A percentile compares a stretch with the other conserved stretches of the same genome.
phyloP scores from a whole-genome alignment of 495 filamentous ascomycete genomes.

The Alectoria sarmentosa region DNA sequence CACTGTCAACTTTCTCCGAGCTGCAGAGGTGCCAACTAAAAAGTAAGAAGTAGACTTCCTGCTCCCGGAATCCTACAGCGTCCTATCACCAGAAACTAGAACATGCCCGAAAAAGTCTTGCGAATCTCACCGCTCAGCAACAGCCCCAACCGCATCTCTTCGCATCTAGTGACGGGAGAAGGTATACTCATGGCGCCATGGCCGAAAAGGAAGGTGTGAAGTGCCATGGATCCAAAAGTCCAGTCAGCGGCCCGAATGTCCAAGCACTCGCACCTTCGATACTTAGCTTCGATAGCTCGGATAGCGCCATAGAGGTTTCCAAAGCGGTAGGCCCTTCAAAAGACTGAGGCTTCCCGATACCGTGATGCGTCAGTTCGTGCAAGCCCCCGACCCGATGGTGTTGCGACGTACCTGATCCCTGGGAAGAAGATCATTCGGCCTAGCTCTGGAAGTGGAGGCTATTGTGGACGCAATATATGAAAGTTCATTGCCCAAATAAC shows the following conservation, averaged over 20 bases:
- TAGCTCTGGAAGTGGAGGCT: constrained; percentile 13
- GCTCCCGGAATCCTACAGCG: neutral
- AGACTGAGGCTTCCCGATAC: neutral
- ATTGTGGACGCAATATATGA: constrained; percentile 13
- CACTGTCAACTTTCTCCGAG: neutral
- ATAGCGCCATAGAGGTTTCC: neutral
- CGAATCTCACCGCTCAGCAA: neutral
- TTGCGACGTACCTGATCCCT: constrained; percentile 13
- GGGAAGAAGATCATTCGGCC: constrained; percentile 11
- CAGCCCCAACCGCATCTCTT: constrained; percentile 4
- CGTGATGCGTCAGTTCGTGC: constrained; percentile 1
- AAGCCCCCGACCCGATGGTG: constrained; percentile 16
- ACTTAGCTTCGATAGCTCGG: neutral
- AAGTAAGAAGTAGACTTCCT: neutral
- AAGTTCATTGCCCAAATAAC: constrained; percentile 11
- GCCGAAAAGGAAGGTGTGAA: neutral
- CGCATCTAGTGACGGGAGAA: neutral
- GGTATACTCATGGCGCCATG: neutral
- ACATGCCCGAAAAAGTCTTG: neutral
- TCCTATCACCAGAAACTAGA: neutral
- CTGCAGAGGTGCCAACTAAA: neutral
- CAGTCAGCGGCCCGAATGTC: constrained; percentile 2
- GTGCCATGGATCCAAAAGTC: neutral
- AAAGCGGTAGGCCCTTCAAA: constrained; percentile 4
- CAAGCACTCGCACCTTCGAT: neutral